These are phyloP conservation scores for Agrocybe pediades DNA, from an alignment of 768 basidiomycete genomes.

Conservation along the genomic window DNA sequence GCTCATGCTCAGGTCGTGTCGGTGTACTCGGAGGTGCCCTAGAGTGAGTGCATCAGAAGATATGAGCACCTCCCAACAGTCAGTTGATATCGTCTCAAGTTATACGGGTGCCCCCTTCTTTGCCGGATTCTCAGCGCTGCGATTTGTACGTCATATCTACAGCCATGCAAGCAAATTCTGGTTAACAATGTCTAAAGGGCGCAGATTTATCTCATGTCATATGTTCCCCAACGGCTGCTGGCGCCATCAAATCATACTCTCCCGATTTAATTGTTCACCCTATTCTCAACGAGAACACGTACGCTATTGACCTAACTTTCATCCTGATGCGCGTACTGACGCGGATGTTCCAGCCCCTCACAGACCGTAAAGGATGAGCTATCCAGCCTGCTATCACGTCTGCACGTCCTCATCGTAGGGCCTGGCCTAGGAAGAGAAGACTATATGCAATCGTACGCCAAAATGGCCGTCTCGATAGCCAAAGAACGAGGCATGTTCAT, in stretches of 20 bases:
- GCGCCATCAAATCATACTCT: slow-evolving; percentile 95
- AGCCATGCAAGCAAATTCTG: background rate
- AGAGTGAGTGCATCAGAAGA: slow-evolving; percentile 61
- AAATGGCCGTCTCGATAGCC: slow-evolving; percentile 75
- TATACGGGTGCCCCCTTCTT: slow-evolving; percentile 98
- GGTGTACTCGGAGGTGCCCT: slow-evolving; percentile 93
- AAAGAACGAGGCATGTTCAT: slow-evolving; percentile 78
- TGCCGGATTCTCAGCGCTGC: slow-evolving; percentile 86
- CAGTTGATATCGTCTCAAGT: slow-evolving; percentile 28
- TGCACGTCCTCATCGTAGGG: slow-evolving; percentile 92
- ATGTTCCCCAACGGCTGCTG: slow-evolving; percentile 90
- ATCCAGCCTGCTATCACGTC: slow-evolving; percentile 72
- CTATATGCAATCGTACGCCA: slow-evolving; percentile 87
- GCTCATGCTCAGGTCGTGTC: slow-evolving; percentile 67
- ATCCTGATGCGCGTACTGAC: background rate
- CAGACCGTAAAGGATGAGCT: slow-evolving; percentile 54
- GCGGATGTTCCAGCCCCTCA: slow-evolving; percentile 37
- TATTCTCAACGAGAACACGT: slow-evolving; percentile 74
- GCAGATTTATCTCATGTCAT: slow-evolving; percentile 97
- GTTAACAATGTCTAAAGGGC: slow-evolving; percentile 49
- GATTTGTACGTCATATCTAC: slow-evolving; percentile 57
- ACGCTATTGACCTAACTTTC: slow-evolving; percentile 21
- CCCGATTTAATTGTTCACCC: slow-evolving; percentile 98
- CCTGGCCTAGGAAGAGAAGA: slow-evolving; percentile 91
- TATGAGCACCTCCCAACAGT: background rate